phyloP scores from a whole-genome alignment of 2,329 filamentous ascomycete genomes.

The Alternaria alternata region DNA sequence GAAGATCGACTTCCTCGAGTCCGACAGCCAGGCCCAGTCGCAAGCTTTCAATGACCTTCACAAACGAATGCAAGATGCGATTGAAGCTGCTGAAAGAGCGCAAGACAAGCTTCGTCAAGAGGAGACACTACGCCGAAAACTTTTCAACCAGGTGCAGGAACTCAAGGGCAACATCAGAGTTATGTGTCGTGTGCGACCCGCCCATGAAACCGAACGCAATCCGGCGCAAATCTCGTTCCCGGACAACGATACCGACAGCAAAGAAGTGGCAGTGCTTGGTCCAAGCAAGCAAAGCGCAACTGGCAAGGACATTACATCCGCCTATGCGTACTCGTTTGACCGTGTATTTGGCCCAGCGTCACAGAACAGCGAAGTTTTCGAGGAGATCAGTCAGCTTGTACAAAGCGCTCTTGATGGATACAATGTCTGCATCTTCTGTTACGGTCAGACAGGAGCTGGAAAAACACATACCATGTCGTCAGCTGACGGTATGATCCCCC shows the following conservation, averaged over 20 bases:
- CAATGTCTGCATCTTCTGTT: slow-evolving; percentile 99
- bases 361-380: slow-evolving; percentile 87
- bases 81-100: slow-evolving; percentile 72
- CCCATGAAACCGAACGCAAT: slow-evolving; percentile 65
- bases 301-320: slow-evolving; percentile 77
- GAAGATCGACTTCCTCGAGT: slow-evolving; percentile 88
- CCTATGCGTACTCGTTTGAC: slow-evolving; percentile 88
- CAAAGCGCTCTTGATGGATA: slow-evolving; percentile 97
- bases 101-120: slow-evolving; percentile 87
- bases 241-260: slow-evolving; percentile 79
- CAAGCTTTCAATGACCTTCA: slow-evolving; percentile 85
- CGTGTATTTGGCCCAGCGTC: slow-evolving; percentile 83
- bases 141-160: slow-evolving; percentile 98
- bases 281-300: slow-evolving; percentile 85
- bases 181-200: slow-evolving; percentile 92
- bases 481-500: slow-evolving; percentile 93
- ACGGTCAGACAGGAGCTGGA: slow-evolving; percentile 95
- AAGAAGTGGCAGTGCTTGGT: slow-evolving; percentile 84
- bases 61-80: slow-evolving; percentile 78
- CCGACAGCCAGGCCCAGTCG: slow-evolving; percentile 87
- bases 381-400: slow-evolving; percentile 94
- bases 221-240: slow-evolving; percentile 81
- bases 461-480: slow-evolving; percentile 98
- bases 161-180: slow-evolving; percentile 98
- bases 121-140: slow-evolving; percentile 85